Evolutionary conservation across 805 yeast genomes (phyloP).

Genomic region (Scheffersomyces ergatensis): DNA sequence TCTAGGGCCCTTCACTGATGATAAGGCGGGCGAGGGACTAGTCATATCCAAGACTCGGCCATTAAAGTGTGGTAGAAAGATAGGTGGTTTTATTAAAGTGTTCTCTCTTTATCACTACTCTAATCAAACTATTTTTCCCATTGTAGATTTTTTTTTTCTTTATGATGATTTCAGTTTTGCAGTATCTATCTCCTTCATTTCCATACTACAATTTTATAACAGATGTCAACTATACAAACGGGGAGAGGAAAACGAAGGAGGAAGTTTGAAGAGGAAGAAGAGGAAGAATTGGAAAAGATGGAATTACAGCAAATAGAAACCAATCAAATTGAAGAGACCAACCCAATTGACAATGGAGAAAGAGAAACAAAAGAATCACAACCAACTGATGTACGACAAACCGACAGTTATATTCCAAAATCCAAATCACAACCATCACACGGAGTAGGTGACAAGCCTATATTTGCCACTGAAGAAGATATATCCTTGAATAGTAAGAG

Average conservation of each 20-base stretch:
- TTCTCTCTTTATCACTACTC: too few relatives aligned
- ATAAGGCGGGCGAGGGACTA: not conserved
- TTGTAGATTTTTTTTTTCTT: too few relatives aligned
- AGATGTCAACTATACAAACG: constrained; percentile 6
- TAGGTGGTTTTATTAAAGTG: too few relatives aligned
- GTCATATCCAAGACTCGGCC: not conserved
- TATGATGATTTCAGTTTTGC: too few relatives aligned
- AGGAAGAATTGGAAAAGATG: not conserved
- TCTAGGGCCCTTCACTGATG: constrained; percentile 2
- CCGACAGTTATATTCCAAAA: not conserved
- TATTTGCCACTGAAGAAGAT: not conserved
- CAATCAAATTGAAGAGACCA: not conserved
- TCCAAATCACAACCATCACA: not conserved
- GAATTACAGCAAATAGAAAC: not conserved
- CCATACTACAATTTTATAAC: too few relatives aligned
- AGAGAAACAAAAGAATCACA: constrained; percentile 1
- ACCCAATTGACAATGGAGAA: not conserved
- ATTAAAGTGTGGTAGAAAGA: too few relatives aligned
- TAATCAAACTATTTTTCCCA: too few relatives aligned
- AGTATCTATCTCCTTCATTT: too few relatives aligned
- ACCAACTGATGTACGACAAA: constrained; percentile 3
- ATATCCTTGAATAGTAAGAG: constrained; percentile 19
- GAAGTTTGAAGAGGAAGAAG: constrained; percentile 3
- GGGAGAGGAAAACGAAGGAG: constrained; percentile 12
- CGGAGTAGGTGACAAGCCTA: not conserved